phyloP scores from a whole-genome alignment of 345 rosid species.

The Brassica rapa region DNA sequence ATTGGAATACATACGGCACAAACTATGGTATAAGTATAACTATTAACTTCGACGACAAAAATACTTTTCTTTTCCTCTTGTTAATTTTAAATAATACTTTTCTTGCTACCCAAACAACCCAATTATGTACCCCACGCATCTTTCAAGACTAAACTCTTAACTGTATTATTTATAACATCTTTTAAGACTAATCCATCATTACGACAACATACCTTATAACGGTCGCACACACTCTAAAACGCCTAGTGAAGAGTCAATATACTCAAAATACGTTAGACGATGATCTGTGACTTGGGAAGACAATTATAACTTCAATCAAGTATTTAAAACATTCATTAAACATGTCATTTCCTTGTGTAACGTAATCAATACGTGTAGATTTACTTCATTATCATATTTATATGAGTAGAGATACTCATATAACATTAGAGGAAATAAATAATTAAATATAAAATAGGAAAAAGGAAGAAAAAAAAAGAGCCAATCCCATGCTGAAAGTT shows the following conservation, averaged over 20 bases:
- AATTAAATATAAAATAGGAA: background rate
- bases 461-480: background rate
- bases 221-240: background rate
- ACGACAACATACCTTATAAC: background rate
- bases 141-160: background rate
- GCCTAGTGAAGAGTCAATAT: background rate
- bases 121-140: background rate
- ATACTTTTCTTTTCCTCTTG: conserved; percentile 22
- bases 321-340: background rate
- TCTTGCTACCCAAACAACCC: conserved; percentile 19
- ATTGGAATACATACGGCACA: background rate
- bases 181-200: background rate
- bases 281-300: background rate
- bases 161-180: background rate
- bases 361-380: background rate
- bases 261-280: background rate
- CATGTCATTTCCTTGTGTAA: background rate
- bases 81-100: background rate
- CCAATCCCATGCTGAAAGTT: conserved; percentile 36
- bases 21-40: background rate
- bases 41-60: background rate
- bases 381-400: background rate
- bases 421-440: background rate
- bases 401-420: background rate
- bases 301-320: background rate